These are phyloP conservation scores for Cladosporium colombiae DNA, from an alignment of 2,329 filamentous ascomycete genomes.

Conservation along the genomic window DNA sequence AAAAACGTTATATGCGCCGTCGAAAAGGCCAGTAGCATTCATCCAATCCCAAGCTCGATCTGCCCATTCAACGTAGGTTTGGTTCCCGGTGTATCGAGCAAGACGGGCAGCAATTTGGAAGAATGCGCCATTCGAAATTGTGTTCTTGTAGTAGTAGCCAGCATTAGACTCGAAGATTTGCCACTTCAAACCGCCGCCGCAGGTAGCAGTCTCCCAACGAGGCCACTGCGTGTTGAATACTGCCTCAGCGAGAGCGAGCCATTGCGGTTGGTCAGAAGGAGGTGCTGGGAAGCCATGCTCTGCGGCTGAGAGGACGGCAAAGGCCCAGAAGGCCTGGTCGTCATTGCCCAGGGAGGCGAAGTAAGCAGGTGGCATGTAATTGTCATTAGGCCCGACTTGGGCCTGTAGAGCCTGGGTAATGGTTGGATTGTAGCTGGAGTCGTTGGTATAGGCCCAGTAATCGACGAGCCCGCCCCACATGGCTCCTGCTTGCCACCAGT, in stretches of 20 bases:
- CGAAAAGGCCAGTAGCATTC: slow-evolving; percentile 52
- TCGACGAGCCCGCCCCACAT: slow-evolving; percentile 42
- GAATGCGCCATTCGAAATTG: slow-evolving; percentile 59
- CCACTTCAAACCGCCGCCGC: slow-evolving; percentile 78
- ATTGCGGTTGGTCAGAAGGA: slow-evolving; percentile 54
- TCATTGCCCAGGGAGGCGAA: slow-evolving; percentile 48
- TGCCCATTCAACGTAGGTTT: slow-evolving; percentile 77
- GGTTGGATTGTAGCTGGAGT: slow-evolving; percentile 45
- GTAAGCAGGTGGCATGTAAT: slow-evolving; percentile 45
- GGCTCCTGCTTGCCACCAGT: slow-evolving; percentile 51
- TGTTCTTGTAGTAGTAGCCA: slow-evolving; percentile 63
- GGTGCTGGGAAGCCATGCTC: slow-evolving; percentile 76
- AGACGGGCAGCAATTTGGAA: slow-evolving; percentile 66
- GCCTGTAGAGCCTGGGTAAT: slow-evolving; percentile 46
- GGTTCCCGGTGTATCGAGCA: slow-evolving; percentile 75
- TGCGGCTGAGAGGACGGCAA: slow-evolving; percentile 75
- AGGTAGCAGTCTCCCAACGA: slow-evolving; percentile 68
- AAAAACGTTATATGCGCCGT: slow-evolving; percentile 53
- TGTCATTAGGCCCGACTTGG: slow-evolving; percentile 44
- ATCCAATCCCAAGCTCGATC: slow-evolving; percentile 65
- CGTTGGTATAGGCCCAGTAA: slow-evolving; percentile 50
- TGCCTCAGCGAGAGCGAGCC: slow-evolving; percentile 75
- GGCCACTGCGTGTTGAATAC: slow-evolving; percentile 76
- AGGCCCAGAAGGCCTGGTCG: slow-evolving; percentile 77
- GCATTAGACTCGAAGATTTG: slow-evolving; percentile 78